Conservation (phyloP, 257 asterid genomes). For the Primulina eburnea region DNA sequence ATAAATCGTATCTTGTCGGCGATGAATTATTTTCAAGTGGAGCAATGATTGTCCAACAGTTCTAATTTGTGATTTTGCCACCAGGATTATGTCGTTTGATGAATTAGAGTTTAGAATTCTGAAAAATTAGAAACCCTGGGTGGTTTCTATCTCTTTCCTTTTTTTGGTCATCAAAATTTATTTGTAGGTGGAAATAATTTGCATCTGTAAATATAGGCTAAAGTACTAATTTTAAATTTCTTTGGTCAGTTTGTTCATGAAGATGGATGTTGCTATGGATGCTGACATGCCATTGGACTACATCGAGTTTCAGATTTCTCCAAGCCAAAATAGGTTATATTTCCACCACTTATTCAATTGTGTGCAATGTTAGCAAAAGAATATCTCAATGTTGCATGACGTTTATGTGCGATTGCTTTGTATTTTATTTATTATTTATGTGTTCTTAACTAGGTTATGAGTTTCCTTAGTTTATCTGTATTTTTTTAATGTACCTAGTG, state of each 20-base stretch:
- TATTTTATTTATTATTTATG: neutral
- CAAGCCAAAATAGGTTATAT: constrained; percentile 67
- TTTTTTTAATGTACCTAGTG: neutral
- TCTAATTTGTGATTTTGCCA: neutral
- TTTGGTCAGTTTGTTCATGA: constrained; percentile 26
- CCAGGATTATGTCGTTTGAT: constrained; percentile 3
- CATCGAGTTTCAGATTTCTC: constrained; percentile 69
- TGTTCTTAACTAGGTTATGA: too few relatives aligned
- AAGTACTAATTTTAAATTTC: constrained; percentile 18
- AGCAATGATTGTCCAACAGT: too few relatives aligned
- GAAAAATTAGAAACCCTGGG: neutral
- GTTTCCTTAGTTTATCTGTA: neutral
- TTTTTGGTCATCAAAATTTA: constrained; percentile 1
- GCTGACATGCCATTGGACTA: constrained; percentile 48
- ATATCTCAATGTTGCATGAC: neutral
- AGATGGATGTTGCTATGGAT: constrained; percentile 56
- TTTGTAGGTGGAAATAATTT: neutral
- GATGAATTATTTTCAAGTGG: neutral
- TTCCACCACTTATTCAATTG: constrained; percentile 12
- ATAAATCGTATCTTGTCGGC: neutral
- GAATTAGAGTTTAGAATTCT: constrained; percentile 23
- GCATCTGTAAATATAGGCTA: constrained; percentile 9
- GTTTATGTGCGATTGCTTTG: neutral
- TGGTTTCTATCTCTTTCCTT: neutral
- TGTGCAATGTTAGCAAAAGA: neutral